phyloP scores from a whole-genome alignment of 2,329 filamentous ascomycete species.

The Lanzia echinophila region DNA sequence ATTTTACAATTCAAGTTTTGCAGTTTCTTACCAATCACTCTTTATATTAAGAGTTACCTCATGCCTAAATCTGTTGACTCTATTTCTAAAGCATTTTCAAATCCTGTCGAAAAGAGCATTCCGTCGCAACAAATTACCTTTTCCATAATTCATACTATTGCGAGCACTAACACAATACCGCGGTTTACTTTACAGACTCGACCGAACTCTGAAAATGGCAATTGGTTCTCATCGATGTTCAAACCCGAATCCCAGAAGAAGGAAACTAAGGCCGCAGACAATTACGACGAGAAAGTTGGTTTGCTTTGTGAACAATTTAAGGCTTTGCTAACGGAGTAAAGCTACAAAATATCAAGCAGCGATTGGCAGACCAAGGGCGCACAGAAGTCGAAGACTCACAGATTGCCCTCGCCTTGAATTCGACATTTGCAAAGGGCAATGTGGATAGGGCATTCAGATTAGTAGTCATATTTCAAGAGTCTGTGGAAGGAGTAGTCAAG shows the following conservation, averaged over 20 bases:
- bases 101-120: slow-evolving; percentile 16
- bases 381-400: slow-evolving; percentile 54
- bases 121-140: slow-evolving; percentile 16
- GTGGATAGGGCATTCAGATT: slow-evolving; percentile 69
- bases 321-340: slow-evolving; percentile 20
- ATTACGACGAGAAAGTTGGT: slow-evolving; percentile 32
- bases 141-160: slow-evolving; percentile 13
- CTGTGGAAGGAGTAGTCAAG: slow-evolving; percentile 70
- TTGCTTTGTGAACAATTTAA: background rate
- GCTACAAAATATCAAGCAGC: slow-evolving; percentile 47
- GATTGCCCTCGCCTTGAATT: slow-evolving; percentile 52
- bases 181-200: slow-evolving; percentile 36
- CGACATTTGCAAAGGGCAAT: slow-evolving; percentile 61
- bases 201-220: slow-evolving; percentile 44
- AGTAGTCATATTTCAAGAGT: slow-evolving; percentile 71
- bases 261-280: slow-evolving; percentile 43
- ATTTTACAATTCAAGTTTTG: slow-evolving; percentile 3
- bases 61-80: slow-evolving; percentile 14
- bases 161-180: slow-evolving; percentile 23
- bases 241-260: slow-evolving; percentile 49
- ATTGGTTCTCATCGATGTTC: slow-evolving; percentile 54
- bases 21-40: background rate
- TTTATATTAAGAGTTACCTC: slow-evolving; percentile 11
- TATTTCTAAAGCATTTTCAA: slow-evolving; percentile 21
- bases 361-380: slow-evolving; percentile 47